Base-by-base conservation (phyloP, 495 filamentous ascomycete genomes). In the Articulospora tetracladia region DNA sequence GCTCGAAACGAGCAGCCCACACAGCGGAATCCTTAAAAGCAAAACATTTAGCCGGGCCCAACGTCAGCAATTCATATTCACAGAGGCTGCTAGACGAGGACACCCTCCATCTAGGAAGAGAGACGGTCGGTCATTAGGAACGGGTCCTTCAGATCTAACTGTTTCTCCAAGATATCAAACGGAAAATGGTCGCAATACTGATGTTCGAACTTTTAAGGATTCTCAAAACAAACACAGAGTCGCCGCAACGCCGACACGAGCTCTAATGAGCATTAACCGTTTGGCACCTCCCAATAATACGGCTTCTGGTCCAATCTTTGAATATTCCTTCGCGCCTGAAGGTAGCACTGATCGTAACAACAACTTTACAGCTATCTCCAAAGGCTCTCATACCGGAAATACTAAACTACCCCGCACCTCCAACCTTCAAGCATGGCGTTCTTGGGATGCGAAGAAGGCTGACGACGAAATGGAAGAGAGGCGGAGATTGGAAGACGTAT, bases 361-460 rank as follows among this genome's bases (percentile, higher is more conserved):
- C 22, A 7, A 30, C 4, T 25, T 6, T 11, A 4, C 41, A 11
- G 26, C 3, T 52, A 8, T 2, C 11, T 27, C 25, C 49, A 52
- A 24, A 3, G 49, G 49, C 4, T 17, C 22, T 7, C 11, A 7
- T 25, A 11, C 6, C 20, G 7, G 11, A 53, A 10, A 10, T 34
- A n/a, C 6, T 34, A 12, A 10, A 12, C 11, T 23, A 15, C 51
- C 1, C 1, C n/a, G n/a, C 24, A 22, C 8, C 36, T 26, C 20
- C 0, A 2, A 22, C 25, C 34, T n/a, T 32, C 23, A 48, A 30
- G 11, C 24, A 26, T 66, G 63, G 63, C 25, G 57, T 20, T 27
- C 51, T 20, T 66, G 63, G 63, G 52, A 66, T 48, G 59, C 63
- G 2, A 44, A 59, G 55, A 55, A 62, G 53, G 36, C 54, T 1